phyloP scores from a whole-genome alignment of 768 basidiomycete species.

The Naematelia encephala region DNA sequence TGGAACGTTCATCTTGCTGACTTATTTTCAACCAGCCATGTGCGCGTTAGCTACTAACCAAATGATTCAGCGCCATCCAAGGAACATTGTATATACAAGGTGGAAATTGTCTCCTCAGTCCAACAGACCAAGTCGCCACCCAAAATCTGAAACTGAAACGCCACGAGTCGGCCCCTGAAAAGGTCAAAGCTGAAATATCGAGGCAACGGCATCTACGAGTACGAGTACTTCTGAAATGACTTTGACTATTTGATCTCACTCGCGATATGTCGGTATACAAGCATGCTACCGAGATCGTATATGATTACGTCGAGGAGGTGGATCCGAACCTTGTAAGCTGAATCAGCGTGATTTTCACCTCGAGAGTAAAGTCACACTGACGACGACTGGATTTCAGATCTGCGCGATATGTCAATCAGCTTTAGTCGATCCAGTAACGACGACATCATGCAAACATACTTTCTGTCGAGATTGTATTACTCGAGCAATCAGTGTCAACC shows the following conservation, averaged over 20 bases:
- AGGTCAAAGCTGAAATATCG: too few relatives aligned
- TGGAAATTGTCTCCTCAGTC: too few relatives aligned
- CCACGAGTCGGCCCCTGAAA: neutral
- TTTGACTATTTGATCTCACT: too few relatives aligned
- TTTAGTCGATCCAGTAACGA: conserved; percentile 68
- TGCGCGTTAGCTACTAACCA: too few relatives aligned
- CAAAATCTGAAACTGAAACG: neutral
- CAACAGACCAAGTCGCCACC: neutral
- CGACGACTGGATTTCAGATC: conserved; percentile 11
- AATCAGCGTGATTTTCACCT: too few relatives aligned
- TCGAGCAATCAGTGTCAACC: conserved; percentile 64
- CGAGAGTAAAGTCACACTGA: too few relatives aligned
- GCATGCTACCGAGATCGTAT: conserved; percentile 26
- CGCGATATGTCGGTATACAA: conserved; percentile 8
- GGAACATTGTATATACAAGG: too few relatives aligned
- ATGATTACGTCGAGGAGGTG: conserved; percentile 40
- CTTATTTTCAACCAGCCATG: too few relatives aligned
- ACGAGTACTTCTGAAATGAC: too few relatives aligned
- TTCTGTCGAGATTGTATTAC: conserved; percentile 80
- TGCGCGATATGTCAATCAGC: conserved; percentile 45
- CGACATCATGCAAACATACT: conserved; percentile 73
- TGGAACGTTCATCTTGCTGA: too few relatives aligned
- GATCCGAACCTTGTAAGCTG: conserved; percentile 38
- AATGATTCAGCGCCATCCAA: too few relatives aligned
- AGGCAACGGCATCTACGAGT: too few relatives aligned